These are phyloP conservation scores for Elsinoe fawcettii DNA, from an alignment of 2,329 filamentous ascomycete genomes.

Conservation along the genomic window DNA sequence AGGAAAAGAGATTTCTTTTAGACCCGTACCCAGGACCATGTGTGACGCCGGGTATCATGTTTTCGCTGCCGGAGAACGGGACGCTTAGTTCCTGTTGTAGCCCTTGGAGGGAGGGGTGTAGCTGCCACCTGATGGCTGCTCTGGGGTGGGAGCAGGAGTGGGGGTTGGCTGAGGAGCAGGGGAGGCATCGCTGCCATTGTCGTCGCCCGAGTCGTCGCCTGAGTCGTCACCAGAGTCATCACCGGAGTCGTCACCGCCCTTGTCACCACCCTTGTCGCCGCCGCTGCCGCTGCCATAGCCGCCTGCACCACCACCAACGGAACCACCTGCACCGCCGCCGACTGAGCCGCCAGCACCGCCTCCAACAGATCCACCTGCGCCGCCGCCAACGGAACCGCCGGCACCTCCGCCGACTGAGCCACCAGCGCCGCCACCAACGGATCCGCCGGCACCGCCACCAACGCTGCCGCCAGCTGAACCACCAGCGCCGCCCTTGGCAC, in stretches of 20 bases:
- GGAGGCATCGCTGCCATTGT: neutral
- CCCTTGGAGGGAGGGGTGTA: slow-evolving; percentile 4
- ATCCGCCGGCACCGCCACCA: neutral
- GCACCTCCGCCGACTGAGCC: neutral
- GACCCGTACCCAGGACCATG: neutral
- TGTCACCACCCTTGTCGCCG: neutral
- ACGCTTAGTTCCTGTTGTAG: slow-evolving; percentile 8
- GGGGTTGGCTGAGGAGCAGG: neutral
- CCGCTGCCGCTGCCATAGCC: neutral
- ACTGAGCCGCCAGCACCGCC: neutral
- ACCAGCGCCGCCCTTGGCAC: neutral
- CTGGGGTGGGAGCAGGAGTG: neutral
- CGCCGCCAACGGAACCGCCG: neutral
- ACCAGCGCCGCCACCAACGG: neutral
- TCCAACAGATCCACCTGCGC: neutral
- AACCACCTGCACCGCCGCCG: neutral
- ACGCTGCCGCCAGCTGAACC: neutral
- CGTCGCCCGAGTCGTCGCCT: neutral
- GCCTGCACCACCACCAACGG: neutral
- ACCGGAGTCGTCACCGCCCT: neutral
- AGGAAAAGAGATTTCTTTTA: neutral
- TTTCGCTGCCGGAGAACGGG: neutral
- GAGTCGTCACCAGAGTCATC: neutral
- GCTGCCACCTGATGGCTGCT: slow-evolving; percentile 2
- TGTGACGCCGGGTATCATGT: neutral